Base-by-base conservation (phyloP, 805 yeast genomes). In the Spathaspora gorwiae region DNA sequence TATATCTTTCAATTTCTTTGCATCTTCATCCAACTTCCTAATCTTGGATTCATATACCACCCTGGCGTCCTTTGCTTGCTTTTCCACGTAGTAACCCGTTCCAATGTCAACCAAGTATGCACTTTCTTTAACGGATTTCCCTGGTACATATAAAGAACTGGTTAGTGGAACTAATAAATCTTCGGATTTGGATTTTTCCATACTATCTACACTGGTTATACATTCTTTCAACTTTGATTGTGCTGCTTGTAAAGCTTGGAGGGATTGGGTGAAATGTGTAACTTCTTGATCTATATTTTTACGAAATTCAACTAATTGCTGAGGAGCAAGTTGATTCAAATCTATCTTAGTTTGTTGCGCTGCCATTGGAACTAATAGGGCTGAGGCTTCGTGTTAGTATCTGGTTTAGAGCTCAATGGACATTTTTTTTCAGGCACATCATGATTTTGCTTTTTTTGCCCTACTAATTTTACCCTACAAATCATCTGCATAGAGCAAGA, bases 51-150 rank as follows among this genome's bases (percentile, higher is more conserved):
- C 78, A 62, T 88, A 92, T 57, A 89, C 92, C 44, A 62, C 64
- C 49, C 79, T 70, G 1, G 97, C 84, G 39, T 86, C 89, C 7
- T 69, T 68, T 0, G 80, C 78, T 40, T 64, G 64, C 65, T 94
- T 94, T 60, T 89, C 96, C 13, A 90, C 90, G 60, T 78, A 94
- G 61, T 94, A 94, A 2, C 98, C 98, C 0, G 99, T 94, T 32
- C 99, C 99, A 26, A 94, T 83, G 60, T 94, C 99, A 8, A 94
- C 96, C 61, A 94, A 72, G 56, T 84, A 94, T 47, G 76, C 81
- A 48, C 83, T 76, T 42, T 76, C 76, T 47, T 84, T 80, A 37
- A 74, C 72, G 42, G 87, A 75, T 44, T 72, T 78, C 2, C 98
- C 99, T 4, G 97, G 96, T 26, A 94, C 84, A 54, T 94, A 94